Base-by-base conservation (phyloP, 176 grass and related monocot species). In the Eragrostis curvula region DNA sequence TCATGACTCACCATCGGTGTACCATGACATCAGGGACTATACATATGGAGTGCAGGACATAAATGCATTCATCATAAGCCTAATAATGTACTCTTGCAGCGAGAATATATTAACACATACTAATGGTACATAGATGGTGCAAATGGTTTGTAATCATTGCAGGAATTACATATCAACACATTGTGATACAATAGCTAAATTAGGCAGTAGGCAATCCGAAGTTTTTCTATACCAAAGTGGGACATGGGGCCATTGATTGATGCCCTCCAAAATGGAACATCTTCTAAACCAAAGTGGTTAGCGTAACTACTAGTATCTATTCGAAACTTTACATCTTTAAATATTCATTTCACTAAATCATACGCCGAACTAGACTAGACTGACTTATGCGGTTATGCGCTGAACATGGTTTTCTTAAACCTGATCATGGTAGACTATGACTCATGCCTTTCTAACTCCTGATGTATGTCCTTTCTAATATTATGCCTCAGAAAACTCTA, bases 401-500 rank as follows among this genome's bases (percentile, higher is more conserved):
- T 20, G 11, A 24, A 8, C 16, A 39, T 66, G 27, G 29, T 51
- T 78, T 48, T 29, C 41, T 43, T 27, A 58, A 32, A 20, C 16
- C 42, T 30, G 24, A 51, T 75, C 40, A 12, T 68, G 3, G 12
- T 70, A 50, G 51, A 32, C 7, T 8, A 52, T 16, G 3, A n/a
- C 6, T n/a, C 66, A n/a, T 83, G 25, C 24, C 66, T 61, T 50
- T 71, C 42, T 51, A 25, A 59, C 21, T n/a, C 23, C 50, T 61
- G 23, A 61, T 74, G 4, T 53, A 48, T 20, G 11, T 9, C 27
- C 48, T 57, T n/a, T n/a, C 13, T 18, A 14, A 56, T 49, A 25
- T 32, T 47, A 45, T 75, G 10, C 49, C n/a, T 52, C 40, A 75
- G 75, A 16, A 16, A 78, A 69, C 69, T 68, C 20, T 65, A 74